Evolutionary conservation across 208 protist genomes (phyloP).

Genomic region (Dictyostelium gargantuum): DNA sequence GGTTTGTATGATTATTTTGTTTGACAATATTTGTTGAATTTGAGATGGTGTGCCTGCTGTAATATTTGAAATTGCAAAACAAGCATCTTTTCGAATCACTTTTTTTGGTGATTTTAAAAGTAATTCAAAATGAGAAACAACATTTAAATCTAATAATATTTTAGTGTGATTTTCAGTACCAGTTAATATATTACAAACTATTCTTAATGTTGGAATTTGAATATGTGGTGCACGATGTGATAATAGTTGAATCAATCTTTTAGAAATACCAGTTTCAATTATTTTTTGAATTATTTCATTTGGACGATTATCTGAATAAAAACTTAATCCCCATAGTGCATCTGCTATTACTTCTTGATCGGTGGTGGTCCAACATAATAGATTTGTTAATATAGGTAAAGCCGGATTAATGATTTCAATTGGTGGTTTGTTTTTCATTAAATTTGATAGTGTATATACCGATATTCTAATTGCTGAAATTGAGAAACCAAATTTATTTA

Average conservation of each 20-base stretch:
- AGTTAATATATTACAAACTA: constrained; percentile 98
- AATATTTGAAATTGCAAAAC: constrained; percentile 99
- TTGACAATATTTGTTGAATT: constrained; percentile 86
- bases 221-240: neutral
- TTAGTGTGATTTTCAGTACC: constrained; percentile 96
- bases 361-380: constrained; percentile 89
- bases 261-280: constrained; percentile 13
- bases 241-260: constrained; percentile 39
- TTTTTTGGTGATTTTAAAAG: constrained; percentile 90
- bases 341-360: constrained; percentile 88
- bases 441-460: constrained; percentile 98
- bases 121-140: constrained; percentile 85
- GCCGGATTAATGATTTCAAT: constrained; percentile 84
- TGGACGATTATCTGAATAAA: constrained; percentile 62
- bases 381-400: constrained; percentile 90
- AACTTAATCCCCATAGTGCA: constrained; percentile 70
- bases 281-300: constrained; percentile 67
- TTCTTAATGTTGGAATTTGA: constrained; percentile 93
- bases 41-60: constrained; percentile 94
- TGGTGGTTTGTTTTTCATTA: constrained; percentile 96
- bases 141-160: constrained; percentile 92
- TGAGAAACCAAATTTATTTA: too few species aligned
- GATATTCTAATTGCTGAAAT: constrained; percentile 95
- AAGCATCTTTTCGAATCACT: constrained; percentile 96
- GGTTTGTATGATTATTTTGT: neutral